Evolutionary conservation across 108 stramenopile species (phyloP).

Genomic region (Nannochloropsis salina): DNA sequence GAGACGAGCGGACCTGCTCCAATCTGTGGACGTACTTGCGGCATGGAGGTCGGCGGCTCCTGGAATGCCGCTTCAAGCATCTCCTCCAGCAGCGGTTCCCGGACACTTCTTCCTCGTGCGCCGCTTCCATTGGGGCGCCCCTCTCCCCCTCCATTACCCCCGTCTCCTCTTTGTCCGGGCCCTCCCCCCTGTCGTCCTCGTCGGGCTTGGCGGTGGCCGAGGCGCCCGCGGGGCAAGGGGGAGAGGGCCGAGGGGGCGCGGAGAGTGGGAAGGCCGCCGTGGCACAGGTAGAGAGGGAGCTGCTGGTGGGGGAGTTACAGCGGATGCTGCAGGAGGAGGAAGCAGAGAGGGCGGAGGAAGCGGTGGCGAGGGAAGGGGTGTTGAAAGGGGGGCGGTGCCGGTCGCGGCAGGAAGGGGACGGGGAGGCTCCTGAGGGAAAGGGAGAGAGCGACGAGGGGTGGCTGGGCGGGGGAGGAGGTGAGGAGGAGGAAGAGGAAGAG

Average conservation of each 20-base stretch:
- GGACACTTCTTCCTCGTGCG: not conserved
- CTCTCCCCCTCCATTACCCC: not conserved
- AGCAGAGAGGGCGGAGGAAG: not conserved
- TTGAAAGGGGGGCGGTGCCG: not conserved
- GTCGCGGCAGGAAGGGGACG: not conserved
- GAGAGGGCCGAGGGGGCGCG: not conserved
- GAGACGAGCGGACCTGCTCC: conserved; percentile 69
- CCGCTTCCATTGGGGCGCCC: not conserved
- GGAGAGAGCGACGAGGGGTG: not conserved
- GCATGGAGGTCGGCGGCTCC: conserved; percentile 28
- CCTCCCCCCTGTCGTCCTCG: not conserved
- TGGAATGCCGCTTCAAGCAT: conserved; percentile 32
- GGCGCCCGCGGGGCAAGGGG: not conserved
- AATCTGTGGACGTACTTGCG: conserved; percentile 59
- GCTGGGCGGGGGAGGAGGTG: not conserved
- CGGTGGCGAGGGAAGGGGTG: not conserved
- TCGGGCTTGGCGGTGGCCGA: not conserved
- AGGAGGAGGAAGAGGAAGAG: not conserved
- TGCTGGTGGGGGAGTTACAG: not conserved
- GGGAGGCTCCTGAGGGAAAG: not conserved
- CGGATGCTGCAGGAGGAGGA: not conserved
- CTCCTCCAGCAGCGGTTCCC: not conserved
- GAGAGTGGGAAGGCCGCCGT: not conserved
- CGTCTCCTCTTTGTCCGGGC: not conserved
- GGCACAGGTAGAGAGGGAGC: not conserved